Percentiles rank a stretch among this genome's conserved stretches.
Evolutionary conservation across 208 protist species (phyloP).

Genomic region (Sergeia podlipaevii): DNA sequence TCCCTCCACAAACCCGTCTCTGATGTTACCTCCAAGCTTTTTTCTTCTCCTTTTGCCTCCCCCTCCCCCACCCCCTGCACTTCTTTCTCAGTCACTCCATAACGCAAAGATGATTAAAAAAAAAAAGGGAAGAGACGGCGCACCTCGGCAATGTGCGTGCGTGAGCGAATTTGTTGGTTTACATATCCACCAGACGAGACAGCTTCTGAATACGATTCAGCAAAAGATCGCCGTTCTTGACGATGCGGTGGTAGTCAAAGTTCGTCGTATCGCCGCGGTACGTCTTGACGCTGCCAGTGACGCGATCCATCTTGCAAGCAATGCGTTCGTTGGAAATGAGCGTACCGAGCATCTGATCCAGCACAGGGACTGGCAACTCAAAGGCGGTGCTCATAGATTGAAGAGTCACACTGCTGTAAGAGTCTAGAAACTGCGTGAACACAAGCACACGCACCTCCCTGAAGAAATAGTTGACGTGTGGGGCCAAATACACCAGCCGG

Average conservation of each 20-base stretch:
- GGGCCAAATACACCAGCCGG: conserved; percentile 89
- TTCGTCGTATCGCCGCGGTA: conserved; percentile 96
- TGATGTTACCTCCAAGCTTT: too few relatives aligned
- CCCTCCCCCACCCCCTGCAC: too few relatives aligned
- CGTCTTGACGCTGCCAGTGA: conserved; percentile 95
- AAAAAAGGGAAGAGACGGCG: conserved; percentile 6
- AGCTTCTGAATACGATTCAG: conserved; percentile 99
- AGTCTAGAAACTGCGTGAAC: conserved; percentile 98
- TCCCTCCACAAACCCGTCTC: too few relatives aligned
- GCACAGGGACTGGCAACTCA: conserved; percentile 85
- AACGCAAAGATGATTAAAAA: conserved; percentile 8
- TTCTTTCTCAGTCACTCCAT: not conserved
- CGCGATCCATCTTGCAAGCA: conserved; percentile 97
- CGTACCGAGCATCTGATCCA: conserved; percentile 95
- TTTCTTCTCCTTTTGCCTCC: too few relatives aligned
- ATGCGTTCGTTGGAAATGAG: conserved; percentile 97
- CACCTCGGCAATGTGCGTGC: not conserved
- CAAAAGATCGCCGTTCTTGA: conserved; percentile 97
- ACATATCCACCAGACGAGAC: conserved; percentile 95
- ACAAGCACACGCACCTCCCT: conserved; percentile 96
- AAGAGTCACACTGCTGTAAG: conserved; percentile 97
- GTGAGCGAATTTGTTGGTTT: conserved; percentile 12
- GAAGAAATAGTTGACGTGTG: conserved; percentile 95
- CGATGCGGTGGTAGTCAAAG: conserved; percentile 94
- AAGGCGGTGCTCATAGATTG: conserved; percentile 95